Evolutionary conservation across 345 rosid genomes (phyloP), one percentile per base, ranked within the genome.

Genomic region (Eucalyptus melliodora): DNA sequence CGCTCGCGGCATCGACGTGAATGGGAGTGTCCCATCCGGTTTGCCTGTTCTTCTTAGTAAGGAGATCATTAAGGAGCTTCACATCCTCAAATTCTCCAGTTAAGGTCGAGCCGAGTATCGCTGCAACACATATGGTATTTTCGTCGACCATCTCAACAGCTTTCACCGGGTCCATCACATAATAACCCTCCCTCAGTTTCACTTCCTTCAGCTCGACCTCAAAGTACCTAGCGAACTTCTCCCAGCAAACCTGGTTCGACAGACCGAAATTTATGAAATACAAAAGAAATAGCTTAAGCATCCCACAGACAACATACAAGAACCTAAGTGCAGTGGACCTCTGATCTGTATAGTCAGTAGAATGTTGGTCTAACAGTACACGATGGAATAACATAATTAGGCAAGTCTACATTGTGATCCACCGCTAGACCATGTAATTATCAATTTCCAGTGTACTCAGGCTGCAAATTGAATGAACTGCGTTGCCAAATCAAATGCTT

Each of bases 21-120:
- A 94, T 93, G 31, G 95, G 93, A n/a, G 94, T 94, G 72, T 94
- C 94, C 95, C 95, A 94, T 7, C 95, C 93, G 9, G 94, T 94
- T 86, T 88, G 40, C 49, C 55, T 90, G 62, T 94, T 94, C 91
- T 92, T 94, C 90, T 91, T 89, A 6, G 37, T 31, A 80, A 94
- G 87, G 45, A 94, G 91, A 49, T 93, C 93, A 47, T 94, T 92
- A 86, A 94, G 88, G 80, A 89, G 93, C 86, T 92, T 93, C 72
- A 94, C 95, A 82, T 94, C 92, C 91, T 94, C 94, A 72, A 94
- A 94, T 88, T 94, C 95, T 45, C 95, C 95, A 50, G 91, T 94
- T n/a, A 92, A 90, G 50, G 95, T 94, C 1, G 95, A 94, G 12
- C 95, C 95, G 47, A 94, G 91, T 47, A 94, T 94, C 26, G 95